These are phyloP conservation scores for Mitragyna speciosa DNA, from an alignment of 257 asterid genomes.

Conservation along the genomic window DNA sequence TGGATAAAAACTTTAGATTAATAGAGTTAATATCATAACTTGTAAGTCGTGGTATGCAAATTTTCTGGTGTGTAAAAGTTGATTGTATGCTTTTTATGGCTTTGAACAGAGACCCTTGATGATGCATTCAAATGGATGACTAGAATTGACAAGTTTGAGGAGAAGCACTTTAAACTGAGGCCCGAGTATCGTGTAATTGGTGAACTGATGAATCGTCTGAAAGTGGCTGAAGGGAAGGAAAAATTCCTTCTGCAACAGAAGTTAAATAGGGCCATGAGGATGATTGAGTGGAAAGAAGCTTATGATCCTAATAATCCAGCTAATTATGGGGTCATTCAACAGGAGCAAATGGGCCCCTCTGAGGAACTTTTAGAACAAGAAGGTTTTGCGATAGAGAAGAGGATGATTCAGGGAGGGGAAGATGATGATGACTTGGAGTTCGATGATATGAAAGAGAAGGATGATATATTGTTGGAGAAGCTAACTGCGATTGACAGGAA, in stretches of 20 bases:
- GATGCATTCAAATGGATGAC: constrained; percentile 74
- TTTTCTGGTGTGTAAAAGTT: neutral
- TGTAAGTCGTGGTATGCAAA: neutral
- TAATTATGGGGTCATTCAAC: constrained; percentile 72
- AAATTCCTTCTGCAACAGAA: constrained; percentile 82
- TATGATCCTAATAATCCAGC: constrained; percentile 83
- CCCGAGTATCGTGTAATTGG: constrained; percentile 89
- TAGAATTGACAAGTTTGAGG: constrained; percentile 75
- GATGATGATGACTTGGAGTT: constrained; percentile 58
- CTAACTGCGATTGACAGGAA: constrained; percentile 66
- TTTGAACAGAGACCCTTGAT: constrained; percentile 61
- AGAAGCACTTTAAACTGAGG: constrained; percentile 65
- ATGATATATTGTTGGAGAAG: constrained; percentile 63
- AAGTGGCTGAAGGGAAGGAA: constrained; percentile 88
- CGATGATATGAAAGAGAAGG: constrained; percentile 84
- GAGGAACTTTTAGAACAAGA: constrained; percentile 50
- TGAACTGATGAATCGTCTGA: constrained; percentile 79
- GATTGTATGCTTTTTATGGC: constrained; percentile 11
- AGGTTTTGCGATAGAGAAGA: constrained; percentile 52
- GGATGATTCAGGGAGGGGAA: constrained; percentile 37
- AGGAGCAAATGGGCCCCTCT: constrained; percentile 44
- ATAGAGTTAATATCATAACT: neutral
- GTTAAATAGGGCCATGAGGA: constrained; percentile 75
- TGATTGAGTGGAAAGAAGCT: constrained; percentile 72
- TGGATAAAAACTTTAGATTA: neutral